Percentiles rank a stretch among this genome's conserved stretches.
phyloP scores from a whole-genome alignment of 257 asterid genomes.

The Nyctanthes arbortristis region DNA sequence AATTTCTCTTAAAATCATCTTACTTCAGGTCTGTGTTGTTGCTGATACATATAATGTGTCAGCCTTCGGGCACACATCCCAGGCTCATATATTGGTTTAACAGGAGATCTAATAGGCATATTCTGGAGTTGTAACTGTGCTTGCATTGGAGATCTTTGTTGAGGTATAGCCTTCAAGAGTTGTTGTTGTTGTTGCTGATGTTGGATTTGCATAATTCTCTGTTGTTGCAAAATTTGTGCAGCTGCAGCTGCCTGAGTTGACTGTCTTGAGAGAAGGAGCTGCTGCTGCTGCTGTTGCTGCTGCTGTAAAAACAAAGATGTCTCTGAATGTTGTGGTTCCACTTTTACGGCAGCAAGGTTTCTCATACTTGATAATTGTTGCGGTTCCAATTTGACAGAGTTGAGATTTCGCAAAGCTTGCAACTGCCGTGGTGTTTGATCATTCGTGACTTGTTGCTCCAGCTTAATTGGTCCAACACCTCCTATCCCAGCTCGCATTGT shows the following conservation, averaged over 20 bases:
- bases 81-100: constrained; percentile 11
- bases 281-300: constrained; percentile 60
- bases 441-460: constrained; percentile 62
- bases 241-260: constrained; percentile 18
- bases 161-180: background rate
- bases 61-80: constrained; percentile 28
- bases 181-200: constrained; percentile 4
- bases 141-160: background rate
- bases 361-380: constrained; percentile 71
- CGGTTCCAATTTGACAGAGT: constrained; percentile 70
- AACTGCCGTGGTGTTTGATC: constrained; percentile 69
- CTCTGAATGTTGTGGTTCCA: constrained; percentile 81
- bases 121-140: background rate
- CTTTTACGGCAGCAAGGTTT: constrained; percentile 59
- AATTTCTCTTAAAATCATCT: background rate
- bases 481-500: constrained; percentile 65
- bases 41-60: constrained; percentile 22
- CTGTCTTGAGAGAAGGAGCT: constrained; percentile 63
- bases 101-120: background rate
- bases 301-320: constrained; percentile 74
- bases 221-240: constrained; percentile 7
- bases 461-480: constrained; percentile 62
- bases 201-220: constrained; percentile 9
- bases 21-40: constrained; percentile 33
- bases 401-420: constrained; percentile 59